A percentile compares a stretch with the other conserved stretches of the same genome.
phyloP scores from a whole-genome alignment of 108 stramenopile genomes.

The Nannochloropsis granulata region DNA sequence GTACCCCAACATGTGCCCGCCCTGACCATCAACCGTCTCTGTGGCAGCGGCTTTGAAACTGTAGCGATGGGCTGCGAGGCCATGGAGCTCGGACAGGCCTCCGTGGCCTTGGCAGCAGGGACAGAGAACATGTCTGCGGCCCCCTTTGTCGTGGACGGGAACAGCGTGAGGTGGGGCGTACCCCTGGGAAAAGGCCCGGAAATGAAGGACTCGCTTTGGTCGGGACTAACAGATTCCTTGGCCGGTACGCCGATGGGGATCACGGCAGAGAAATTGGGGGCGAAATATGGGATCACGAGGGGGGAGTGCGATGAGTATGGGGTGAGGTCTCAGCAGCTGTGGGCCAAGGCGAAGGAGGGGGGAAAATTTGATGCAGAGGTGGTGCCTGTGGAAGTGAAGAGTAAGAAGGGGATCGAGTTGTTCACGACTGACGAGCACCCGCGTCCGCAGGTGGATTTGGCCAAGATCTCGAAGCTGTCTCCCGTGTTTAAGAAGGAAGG shows the following conservation, averaged over 20 bases:
- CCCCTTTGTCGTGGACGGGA: slow-evolving; percentile 63
- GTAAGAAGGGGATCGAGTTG: slow-evolving; percentile 53
- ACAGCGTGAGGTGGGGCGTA: slow-evolving; percentile 61
- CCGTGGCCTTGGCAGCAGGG: slow-evolving; percentile 70
- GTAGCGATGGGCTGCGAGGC: slow-evolving; percentile 61
- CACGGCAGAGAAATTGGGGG: slow-evolving; percentile 91
- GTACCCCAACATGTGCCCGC: slow-evolving; percentile 56
- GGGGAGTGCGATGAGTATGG: slow-evolving; percentile 77
- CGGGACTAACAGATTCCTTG: slow-evolving; percentile 66
- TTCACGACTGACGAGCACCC: slow-evolving; percentile 91
- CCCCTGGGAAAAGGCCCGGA: slow-evolving; percentile 62
- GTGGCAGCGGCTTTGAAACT: slow-evolving; percentile 92
- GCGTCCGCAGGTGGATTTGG: slow-evolving; percentile 62
- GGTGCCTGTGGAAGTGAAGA: slow-evolving; percentile 70
- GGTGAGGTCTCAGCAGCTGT: slow-evolving; percentile 62
- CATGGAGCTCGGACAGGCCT: slow-evolving; percentile 68
- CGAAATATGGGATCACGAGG: slow-evolving; percentile 66
- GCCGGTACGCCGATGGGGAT: slow-evolving; percentile 85
- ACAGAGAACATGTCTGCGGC: slow-evolving; percentile 94
- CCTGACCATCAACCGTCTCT: slow-evolving; percentile 89
- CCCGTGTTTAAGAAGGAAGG: slow-evolving; percentile 92
- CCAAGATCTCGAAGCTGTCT: slow-evolving; percentile 62
- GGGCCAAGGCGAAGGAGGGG: slow-evolving; percentile 42
- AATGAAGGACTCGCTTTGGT: slow-evolving; percentile 43
- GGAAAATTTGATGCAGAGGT: slow-evolving; percentile 83